phyloP scores from a whole-genome alignment of 176 grass and related monocot species.

The Puccinellia tenuiflora region DNA sequence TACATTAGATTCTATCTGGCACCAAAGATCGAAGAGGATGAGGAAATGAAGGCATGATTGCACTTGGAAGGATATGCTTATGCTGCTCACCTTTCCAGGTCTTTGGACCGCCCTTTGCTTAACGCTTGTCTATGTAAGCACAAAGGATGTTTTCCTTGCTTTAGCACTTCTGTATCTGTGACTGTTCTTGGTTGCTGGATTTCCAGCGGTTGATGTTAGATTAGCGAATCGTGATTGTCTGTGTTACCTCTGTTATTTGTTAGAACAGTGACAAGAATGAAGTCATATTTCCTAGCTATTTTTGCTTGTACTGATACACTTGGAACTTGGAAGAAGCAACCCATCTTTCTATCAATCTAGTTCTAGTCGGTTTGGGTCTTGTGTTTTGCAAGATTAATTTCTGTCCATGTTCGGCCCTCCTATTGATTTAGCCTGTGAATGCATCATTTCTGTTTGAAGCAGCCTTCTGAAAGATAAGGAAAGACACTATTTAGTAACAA shows the following conservation, averaged over 20 bases:
- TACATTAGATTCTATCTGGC: constrained; percentile 84
- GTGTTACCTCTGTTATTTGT: not conserved
- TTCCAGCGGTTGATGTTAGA: constrained; percentile 2
- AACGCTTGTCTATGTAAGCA: not conserved
- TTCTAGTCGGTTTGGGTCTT: too few species aligned
- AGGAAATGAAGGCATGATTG: constrained; percentile 68
- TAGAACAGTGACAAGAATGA: not conserved
- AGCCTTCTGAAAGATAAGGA: too few species aligned
- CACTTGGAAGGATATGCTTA: not conserved
- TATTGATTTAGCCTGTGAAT: too few species aligned
- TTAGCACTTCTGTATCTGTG: constrained; percentile 15
- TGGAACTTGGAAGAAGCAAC: not conserved
- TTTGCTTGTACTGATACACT: not conserved
- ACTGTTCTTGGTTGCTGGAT: constrained; percentile 20
- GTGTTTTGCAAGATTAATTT: too few species aligned
- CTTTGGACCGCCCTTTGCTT: not conserved
- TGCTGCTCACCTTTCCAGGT: not conserved
- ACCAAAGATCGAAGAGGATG: constrained; percentile 91
- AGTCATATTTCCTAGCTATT: not conserved
- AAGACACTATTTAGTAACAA: too few species aligned
- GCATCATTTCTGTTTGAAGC: too few species aligned
- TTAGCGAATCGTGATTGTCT: too few species aligned
- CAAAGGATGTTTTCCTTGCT: not conserved
- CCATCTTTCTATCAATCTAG: not conserved
- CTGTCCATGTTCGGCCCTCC: too few species aligned